These are phyloP conservation scores for Penstemon barbatus DNA, from an alignment of 257 asterid genomes.

Conservation along the genomic window DNA sequence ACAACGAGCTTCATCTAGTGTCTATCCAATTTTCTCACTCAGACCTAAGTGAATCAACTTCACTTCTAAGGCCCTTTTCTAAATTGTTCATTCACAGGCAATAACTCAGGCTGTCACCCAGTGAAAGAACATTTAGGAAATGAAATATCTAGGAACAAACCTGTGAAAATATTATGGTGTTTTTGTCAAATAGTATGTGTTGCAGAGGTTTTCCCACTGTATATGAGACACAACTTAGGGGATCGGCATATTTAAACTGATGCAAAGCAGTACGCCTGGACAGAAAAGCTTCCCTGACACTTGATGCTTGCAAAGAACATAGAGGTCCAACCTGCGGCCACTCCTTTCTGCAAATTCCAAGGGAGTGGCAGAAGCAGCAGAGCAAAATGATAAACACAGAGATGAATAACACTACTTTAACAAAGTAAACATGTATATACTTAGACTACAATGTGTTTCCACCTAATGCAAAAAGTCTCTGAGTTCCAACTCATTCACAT, in stretches of 20 bases:
- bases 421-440: neutral
- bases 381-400: neutral
- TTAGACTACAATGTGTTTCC: neutral
- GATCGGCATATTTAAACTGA: slow-evolving; percentile 65
- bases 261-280: slow-evolving; percentile 47
- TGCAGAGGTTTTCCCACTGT: slow-evolving; percentile 41
- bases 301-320: slow-evolving; percentile 29
- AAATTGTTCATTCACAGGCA: neutral
- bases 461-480: neutral
- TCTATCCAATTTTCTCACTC: neutral
- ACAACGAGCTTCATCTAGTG: neutral
- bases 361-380: neutral
- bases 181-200: slow-evolving; percentile 43
- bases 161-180: slow-evolving; percentile 53
- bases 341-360: slow-evolving; percentile 47
- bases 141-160: slow-evolving; percentile 28
- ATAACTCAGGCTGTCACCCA: neutral
- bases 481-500: neutral
- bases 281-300: slow-evolving; percentile 62
- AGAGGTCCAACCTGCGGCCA: slow-evolving; percentile 53
- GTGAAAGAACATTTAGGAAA: slow-evolving; percentile 2
- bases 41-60: slow-evolving; percentile 9
- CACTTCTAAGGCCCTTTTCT: neutral
- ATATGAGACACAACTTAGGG: slow-evolving; percentile 29
- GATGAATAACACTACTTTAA: neutral